Evolutionary conservation across 23 red algal genomes (phyloP).

Genomic region (Cyanidiococcus yangmingshanensis): DNA sequence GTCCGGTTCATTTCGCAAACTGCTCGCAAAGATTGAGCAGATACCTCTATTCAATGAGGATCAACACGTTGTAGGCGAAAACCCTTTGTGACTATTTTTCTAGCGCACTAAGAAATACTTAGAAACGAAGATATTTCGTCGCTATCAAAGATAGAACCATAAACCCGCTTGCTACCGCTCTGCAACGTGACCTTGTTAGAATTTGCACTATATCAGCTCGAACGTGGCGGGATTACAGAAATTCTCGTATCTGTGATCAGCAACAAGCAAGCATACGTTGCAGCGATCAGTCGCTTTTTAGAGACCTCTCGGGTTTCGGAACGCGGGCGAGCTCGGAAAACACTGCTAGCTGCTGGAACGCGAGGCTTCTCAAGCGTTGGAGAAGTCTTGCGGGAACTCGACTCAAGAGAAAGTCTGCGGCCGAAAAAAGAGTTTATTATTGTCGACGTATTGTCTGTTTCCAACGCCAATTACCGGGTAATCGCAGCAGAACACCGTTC

Average conservation of each 20-base stretch:
- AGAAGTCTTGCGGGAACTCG: constrained; percentile 50
- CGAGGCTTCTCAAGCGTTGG: constrained; percentile 32
- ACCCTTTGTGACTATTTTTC: no score
- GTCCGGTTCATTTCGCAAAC: no score
- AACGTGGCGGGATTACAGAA: constrained; percentile 42
- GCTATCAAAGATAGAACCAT: no score
- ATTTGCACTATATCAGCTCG: constrained; percentile 45
- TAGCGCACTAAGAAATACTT: no score
- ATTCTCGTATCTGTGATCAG: constrained; percentile 13
- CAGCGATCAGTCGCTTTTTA: background rate
- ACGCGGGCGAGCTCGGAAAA: constrained; percentile 21
- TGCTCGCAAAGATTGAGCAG: no score
- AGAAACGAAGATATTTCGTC: no score
- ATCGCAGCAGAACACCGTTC: constrained; percentile 40
- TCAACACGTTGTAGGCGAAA: no score
- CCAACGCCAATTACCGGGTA: constrained; percentile 31
- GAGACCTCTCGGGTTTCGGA: constrained; percentile 10
- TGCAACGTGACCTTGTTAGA: constrained; percentile 45
- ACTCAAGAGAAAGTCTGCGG: constrained; percentile 43
- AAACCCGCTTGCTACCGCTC: constrained; percentile 23
- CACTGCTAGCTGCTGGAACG: constrained; percentile 19
- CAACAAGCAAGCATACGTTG: background rate
- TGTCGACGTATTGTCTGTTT: constrained; percentile 39
- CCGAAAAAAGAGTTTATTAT: constrained; percentile 64
- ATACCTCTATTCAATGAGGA: no score